Evolutionary conservation across 2,329 filamentous ascomycete species (phyloP), one percentile per base, ranked within the genome.

Genomic region (Drechslerella dactyloides): DNA sequence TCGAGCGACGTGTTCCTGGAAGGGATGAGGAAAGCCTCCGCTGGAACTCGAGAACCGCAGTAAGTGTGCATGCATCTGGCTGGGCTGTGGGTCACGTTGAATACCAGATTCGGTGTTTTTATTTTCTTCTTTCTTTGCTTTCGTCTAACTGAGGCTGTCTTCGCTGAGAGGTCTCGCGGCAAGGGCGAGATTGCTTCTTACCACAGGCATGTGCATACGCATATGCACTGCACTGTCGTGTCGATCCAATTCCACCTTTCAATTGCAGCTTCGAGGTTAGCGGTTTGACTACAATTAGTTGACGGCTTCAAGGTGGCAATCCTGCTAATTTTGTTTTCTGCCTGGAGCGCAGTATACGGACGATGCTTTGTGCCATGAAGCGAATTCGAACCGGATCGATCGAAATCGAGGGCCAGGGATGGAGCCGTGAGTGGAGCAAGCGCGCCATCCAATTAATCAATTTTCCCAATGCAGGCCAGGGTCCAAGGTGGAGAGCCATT

Each of bases 251-350:
- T 54, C 33, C 6, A 33, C 50, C 21, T 30, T 51, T 57, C 13
- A 44, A 44, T 27, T 21, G 42, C 50, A 63, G 30, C 42, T 53
- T 58, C 35, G 48, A 63, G 44, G 15, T 23, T 53, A 23, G 48
- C 48, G 40, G 24, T 46, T 51, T 48, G 57, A 23, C 33, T 66
- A 17, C 3, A 48, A 13, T n/a, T 37, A 37, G 40, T 21, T 42
- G 19, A 40, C 53, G 54, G 19, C 33, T 37, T 44, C 37, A 17
- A 61, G 24, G n/a, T 13, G 24, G 17, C 10, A 24, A 46, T 48
- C 58, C 58, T 62, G 37, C 59, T 37, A 70, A 59, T 70, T 64
- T 70, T 11, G 48, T 35, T 46, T 21, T 21, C 44, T 51, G 55
- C 42, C 46, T 35, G 17, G 35, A 7, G 7, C 7, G 35, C 7